Evolutionary conservation across 345 rosid genomes (phyloP).

Genomic region (Viola odorata): DNA sequence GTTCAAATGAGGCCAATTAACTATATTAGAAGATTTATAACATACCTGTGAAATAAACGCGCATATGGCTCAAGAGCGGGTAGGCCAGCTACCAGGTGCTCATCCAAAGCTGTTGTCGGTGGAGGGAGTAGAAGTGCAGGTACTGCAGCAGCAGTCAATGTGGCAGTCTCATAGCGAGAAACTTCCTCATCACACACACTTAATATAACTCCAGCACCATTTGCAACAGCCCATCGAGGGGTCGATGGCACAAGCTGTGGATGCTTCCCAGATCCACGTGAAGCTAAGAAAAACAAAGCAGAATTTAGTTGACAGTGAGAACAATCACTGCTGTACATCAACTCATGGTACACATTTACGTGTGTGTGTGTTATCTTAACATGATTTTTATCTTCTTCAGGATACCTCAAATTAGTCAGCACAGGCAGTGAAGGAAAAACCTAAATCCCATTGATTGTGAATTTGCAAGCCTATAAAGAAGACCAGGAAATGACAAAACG

Average conservation of each 20-base stretch:
- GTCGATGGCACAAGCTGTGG: constrained; percentile 92
- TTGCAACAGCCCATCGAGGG: constrained; percentile 99
- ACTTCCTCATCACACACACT: constrained; percentile 99
- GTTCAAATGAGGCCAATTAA: background rate
- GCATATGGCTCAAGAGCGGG: constrained; percentile 99
- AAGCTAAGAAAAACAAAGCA: constrained; percentile 46
- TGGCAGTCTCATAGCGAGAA: constrained; percentile 88
- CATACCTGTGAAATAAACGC: constrained; percentile 83
- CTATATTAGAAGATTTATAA: constrained; percentile 6
- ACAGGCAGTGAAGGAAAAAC: too few species aligned
- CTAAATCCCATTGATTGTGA: too few species aligned
- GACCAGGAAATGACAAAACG: too few species aligned
- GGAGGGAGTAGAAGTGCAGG: constrained; percentile 99
- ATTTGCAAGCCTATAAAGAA: too few species aligned
- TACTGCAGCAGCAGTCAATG: constrained; percentile 90
- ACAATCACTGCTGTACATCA: too few species aligned
- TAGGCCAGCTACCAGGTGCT: constrained; percentile 94
- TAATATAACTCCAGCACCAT: constrained; percentile 95
- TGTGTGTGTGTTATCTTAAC: too few species aligned
- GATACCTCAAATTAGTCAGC: too few species aligned
- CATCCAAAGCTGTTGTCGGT: constrained; percentile 89
- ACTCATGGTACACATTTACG: too few species aligned
- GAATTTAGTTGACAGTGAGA: background rate
- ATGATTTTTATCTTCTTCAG: too few species aligned
- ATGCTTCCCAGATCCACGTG: constrained; percentile 96